These are phyloP conservation scores for Cyclocybe cylindracea DNA, from an alignment of 768 basidiomycete species.

Conservation along the genomic window DNA sequence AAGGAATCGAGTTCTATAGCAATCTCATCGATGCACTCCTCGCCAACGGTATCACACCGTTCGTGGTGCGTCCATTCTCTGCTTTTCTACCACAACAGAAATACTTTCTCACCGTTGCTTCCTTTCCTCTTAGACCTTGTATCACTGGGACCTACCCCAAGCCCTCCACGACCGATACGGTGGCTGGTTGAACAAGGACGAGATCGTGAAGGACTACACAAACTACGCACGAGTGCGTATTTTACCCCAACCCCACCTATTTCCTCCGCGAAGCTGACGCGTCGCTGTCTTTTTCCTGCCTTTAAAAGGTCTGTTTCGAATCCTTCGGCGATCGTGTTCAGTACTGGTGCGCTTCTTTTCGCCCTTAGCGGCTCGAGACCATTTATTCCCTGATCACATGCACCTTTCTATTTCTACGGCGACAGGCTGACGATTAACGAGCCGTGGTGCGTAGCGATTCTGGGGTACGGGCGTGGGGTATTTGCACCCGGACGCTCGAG, in stretches of 20 bases:
- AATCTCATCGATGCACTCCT: slow-evolving; percentile 69
- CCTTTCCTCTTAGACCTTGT: slow-evolving; percentile 51
- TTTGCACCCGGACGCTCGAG: slow-evolving; percentile 74
- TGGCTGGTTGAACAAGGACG: slow-evolving; percentile 74
- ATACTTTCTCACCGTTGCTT: neutral
- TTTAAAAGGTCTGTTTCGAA: slow-evolving; percentile 64
- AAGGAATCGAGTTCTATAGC: slow-evolving; percentile 71
- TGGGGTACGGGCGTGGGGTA: slow-evolving; percentile 70
- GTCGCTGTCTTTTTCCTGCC: neutral
- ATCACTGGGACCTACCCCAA: slow-evolving; percentile 82
- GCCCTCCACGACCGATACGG: slow-evolving; percentile 72
- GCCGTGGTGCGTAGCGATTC: slow-evolving; percentile 69
- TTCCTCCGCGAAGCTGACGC: slow-evolving; percentile 19
- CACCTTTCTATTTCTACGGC: neutral
- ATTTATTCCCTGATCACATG: slow-evolving; percentile 21
- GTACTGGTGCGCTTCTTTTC: slow-evolving; percentile 50
- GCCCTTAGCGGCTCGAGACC: neutral
- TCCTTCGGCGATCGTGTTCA: slow-evolving; percentile 77
- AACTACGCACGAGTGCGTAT: slow-evolving; percentile 54
- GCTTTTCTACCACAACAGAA: neutral
- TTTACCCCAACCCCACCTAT: slow-evolving; percentile 1
- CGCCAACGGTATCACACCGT: slow-evolving; percentile 62
- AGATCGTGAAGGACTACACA: slow-evolving; percentile 66
- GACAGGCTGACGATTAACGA: slow-evolving; percentile 74
- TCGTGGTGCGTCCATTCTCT: slow-evolving; percentile 47